Evolutionary conservation across 108 stramenopile species (phyloP), one percentile per base, ranked within the genome.

Genomic region (Aurantiochytrium sp.): DNA sequence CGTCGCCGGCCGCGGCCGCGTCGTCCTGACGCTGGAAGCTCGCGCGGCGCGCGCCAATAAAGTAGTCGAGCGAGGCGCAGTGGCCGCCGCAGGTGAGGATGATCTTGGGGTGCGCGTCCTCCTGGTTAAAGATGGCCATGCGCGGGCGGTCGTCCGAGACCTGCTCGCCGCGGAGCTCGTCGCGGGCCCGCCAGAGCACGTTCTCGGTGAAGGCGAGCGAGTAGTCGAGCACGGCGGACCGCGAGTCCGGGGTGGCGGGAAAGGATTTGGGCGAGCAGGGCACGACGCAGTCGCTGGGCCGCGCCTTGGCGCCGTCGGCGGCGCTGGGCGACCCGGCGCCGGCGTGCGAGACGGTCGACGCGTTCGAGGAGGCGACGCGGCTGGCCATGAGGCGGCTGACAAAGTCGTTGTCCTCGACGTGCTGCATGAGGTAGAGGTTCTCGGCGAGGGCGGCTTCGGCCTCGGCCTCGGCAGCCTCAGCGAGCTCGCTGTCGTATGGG

Each of bases 171-270:
- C 73, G 73, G 12, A 81, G 73, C 45, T 81, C 73, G 30, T 81
- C 73, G 73, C 73, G 73, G 27, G 73, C 73, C 19, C 73, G 73
- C 73, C 73, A 81, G 45, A 81, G 73, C n/a, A 81, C 73, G 30
- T 81, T 81, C 39, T 81, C 73, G 45, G 73, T 81, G 32, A 81
- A 81, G 24, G 39, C 73, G 32, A 65, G 34, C 6, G 73, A 81
- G 2, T 81, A 81, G 39, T 81, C 73, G 27, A 81, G 39, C 0
- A 81, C 42, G 2, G 39, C 42, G 39, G 73, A 48, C 17, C 73
- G 39, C 27, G 73, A 81, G 42, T 81, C 73, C 1, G 73, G 73
- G 12, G 73, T 81, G 45, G 73, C 42, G 8, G 73, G 73, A 30
- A 81, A 81, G 73, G 73, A 81, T 24, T 81, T 41, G 24, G 73